Evolutionary conservation across 176 grass and related monocot species (phyloP), one percentile per base, ranked within the genome.

Genomic region (Zoysia pacifica): DNA sequence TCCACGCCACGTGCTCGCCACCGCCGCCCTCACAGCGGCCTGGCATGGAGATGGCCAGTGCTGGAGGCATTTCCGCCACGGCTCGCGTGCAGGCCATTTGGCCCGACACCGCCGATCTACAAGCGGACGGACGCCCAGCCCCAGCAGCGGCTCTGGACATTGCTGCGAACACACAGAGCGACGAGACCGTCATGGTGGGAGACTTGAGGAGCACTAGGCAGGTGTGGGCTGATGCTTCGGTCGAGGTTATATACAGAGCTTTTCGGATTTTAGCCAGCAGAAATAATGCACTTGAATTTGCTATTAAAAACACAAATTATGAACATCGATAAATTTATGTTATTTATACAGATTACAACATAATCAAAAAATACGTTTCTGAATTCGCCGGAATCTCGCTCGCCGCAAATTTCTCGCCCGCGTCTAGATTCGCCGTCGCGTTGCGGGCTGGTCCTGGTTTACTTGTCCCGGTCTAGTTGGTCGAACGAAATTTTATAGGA

Each of bases 1-100:
- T 95, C 96, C 96, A 99, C 46, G 90, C 96, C 75, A 88, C 85
- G 65, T 93, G 85, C 75, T 91, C 78, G 53, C 82, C 84, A 19
- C 61, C 44, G 58, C 84, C 81, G 36, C 58, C 67, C 8, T 73
- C 83, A 4, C 78, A 78, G 67, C 82, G 78, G 0, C 83, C 78
- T 0, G 87, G 87, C 1, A 65, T 74, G 7, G 62, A 20, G 60
- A 75, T 2, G 56, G 47, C 82, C 5, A 62, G 69, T 6, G 72
- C 16, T 37, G 79, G 16, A 6, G 78, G 49, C 11, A 73, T 79
- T 73, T 85, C 87, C 6, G 67, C 77, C 67, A 71, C 82, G 15
- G 79, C 67, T 11, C 82, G 37, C 87, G 82, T 85, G 45, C 51
- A 20, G 66, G 73, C 19, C 37, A 71, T 66, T 12, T 82, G 87